phyloP scores from a whole-genome alignment of 768 basidiomycete genomes.

The Russula earlei region DNA sequence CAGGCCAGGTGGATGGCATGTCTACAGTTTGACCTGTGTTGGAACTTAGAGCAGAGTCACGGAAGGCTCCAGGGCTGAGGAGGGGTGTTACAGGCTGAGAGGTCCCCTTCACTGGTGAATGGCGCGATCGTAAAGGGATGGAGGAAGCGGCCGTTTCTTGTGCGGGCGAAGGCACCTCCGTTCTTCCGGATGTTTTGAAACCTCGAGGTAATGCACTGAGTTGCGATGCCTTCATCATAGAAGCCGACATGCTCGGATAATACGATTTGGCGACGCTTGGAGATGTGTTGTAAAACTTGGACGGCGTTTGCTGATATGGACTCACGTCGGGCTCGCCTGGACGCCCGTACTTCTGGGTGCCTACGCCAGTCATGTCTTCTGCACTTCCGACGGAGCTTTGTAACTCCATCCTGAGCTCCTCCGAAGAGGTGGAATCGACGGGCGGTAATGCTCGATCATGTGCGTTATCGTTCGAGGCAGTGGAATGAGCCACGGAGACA shows the following conservation, averaged over 20 bases:
- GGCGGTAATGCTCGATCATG: neutral
- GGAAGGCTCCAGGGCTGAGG: constrained; percentile 49
- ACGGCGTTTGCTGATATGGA: constrained; percentile 19
- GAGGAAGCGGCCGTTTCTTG: neutral
- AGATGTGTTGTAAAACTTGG: neutral
- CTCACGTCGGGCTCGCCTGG: constrained; percentile 20
- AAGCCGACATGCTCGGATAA: constrained; percentile 9
- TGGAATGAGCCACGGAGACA: constrained; percentile 35
- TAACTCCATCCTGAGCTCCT: constrained; percentile 29
- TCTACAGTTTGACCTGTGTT: constrained; percentile 37
- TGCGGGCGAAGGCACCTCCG: neutral
- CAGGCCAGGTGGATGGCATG: constrained; percentile 56
- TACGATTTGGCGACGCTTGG: constrained; percentile 3
- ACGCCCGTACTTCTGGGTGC: constrained; percentile 27
- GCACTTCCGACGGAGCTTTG: constrained; percentile 44
- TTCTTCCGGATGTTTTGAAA: neutral
- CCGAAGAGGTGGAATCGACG: neutral
- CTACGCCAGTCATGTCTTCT: constrained; percentile 60
- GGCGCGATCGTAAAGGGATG: neutral
- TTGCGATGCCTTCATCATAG: constrained; percentile 1
- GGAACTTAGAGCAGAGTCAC: constrained; percentile 56
- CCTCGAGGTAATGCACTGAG: neutral
- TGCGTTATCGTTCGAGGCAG: constrained; percentile 24
- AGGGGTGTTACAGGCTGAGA: constrained; percentile 30
- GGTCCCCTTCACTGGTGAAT: constrained; percentile 17